Base-by-base conservation (phyloP, 805 yeast species). In the Candida lessepsii region DNA sequence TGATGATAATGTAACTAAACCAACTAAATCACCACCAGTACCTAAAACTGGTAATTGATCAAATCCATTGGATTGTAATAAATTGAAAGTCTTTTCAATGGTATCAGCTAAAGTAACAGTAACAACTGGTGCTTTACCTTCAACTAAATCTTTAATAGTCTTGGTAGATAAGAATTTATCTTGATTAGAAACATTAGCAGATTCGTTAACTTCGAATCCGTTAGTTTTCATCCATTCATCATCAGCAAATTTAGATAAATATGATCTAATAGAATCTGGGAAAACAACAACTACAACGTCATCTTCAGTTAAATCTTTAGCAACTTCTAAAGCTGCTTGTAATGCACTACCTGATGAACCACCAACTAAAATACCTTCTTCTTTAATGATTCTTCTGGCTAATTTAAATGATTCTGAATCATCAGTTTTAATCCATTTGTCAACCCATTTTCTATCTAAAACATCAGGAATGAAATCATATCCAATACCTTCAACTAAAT, bases 401-500 rank as follows among this genome's bases (percentile, higher is more conserved):
- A 83, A 77, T 41, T 78, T 71, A 70, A 86, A 87, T 28, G 91
- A 78, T 48, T 83, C 89, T 44, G 80, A 75, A 59, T 86, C 96
- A 50, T 84, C 89, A 30, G 95, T 86, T 71, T 86, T 86, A 71
- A 82, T 76, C 96, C 96, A 86, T 47, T 71, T 66, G 61, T 86
- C 93, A 18, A 86, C 82, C 37, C 65, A 60, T 11, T 61, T 52
- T 63, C 93, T 76, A 55, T 81, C 70, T 59, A 86, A 73, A 15
- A 84, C 95, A 39, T 85, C 85, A 37, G 96, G 96, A 46, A 86
- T 70, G 58, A 86, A 86, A 65, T 86, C 96, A 61, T 86, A 86
- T 50, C 96, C 96, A 50, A 86, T 86, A 63, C 96, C 96, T 67
- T 86, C 96, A 35, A 87, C 95, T 56, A 85, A 75, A 65, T 86